Conservation (phyloP, 202 grass and related monocot genomes). For the Dendrocalamus latiflorus region DNA sequence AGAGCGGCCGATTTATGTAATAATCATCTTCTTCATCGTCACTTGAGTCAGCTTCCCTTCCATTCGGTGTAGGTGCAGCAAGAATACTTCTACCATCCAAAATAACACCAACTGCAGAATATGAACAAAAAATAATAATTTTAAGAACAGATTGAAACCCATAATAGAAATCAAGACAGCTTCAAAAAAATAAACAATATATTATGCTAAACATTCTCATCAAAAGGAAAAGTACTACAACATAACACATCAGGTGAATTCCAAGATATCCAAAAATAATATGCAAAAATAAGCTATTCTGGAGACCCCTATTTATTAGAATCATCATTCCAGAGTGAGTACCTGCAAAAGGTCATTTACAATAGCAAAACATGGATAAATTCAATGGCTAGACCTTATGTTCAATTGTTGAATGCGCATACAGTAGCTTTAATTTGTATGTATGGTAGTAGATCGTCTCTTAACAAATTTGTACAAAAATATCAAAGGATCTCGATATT, state of each 20-base stretch:
- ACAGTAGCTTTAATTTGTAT: not conserved
- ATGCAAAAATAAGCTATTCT: constrained; percentile 27
- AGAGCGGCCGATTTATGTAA: no score
- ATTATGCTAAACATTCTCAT: no score
- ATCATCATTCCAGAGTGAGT: not conserved
- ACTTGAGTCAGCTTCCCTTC: no score
- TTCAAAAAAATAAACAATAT: no score
- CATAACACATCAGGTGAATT: not conserved
- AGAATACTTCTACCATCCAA: no score
- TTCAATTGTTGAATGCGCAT: not conserved
- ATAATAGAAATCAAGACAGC: no score
- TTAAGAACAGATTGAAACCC: no score
- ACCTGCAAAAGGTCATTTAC: not conserved
- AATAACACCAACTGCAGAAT: no score
- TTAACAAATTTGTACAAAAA: not conserved
- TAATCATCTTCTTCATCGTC: no score
- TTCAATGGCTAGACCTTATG: not conserved
- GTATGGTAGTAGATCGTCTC: not conserved
- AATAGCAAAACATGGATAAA: not conserved
- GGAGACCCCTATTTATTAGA: not conserved
- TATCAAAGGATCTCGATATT: not conserved
- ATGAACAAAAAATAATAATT: no score
- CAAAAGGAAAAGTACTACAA: no score
- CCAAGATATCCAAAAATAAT: not conserved
- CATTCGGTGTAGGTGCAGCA: no score